A percentile compares a stretch with the other conserved stretches of the same genome.
Evolutionary conservation across 2,329 filamentous ascomycete genomes (phyloP).

Genomic region (Aureobasidium vineae): DNA sequence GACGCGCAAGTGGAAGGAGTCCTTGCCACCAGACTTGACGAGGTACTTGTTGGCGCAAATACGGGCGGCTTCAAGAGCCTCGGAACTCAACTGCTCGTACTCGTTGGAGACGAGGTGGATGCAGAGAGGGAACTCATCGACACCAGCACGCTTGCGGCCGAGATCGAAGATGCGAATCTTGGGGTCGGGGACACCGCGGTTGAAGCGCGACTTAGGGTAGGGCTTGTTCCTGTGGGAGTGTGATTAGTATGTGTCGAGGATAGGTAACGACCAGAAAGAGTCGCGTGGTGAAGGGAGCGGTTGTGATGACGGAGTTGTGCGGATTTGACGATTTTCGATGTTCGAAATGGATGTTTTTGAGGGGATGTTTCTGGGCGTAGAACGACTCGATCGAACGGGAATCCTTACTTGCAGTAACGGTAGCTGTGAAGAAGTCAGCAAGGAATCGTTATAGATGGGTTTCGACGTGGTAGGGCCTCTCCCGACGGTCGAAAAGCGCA

Average conservation of each 20-base stretch:
- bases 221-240: constrained; percentile 50
- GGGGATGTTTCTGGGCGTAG: neutral
- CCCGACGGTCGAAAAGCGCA: constrained; percentile 17
- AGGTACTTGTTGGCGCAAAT: constrained; percentile 99
- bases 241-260: constrained; percentile 12
- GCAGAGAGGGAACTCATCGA: constrained; percentile 99
- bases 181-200: constrained; percentile 80
- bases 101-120: constrained; percentile 99
- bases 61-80: constrained; percentile 99
- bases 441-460: neutral
- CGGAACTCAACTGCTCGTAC: constrained; percentile 99
- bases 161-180: constrained; percentile 65
- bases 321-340: constrained; percentile 6
- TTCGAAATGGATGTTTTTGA: neutral
- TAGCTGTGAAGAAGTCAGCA: constrained; percentile 22
- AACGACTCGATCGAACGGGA: constrained; percentile 4
- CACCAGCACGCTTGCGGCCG: constrained; percentile 81
- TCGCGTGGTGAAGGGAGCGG: neutral
- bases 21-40: constrained; percentile 67
- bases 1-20: constrained; percentile 69
- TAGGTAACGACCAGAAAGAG: neutral
- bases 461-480: neutral
- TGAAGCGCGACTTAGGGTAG: constrained; percentile 99
- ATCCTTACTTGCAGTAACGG: constrained; percentile 99
- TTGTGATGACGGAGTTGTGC: constrained; percentile 8